phyloP scores from a whole-genome alignment of 805 yeast genomes.

The Candida ipomoeae region DNA sequence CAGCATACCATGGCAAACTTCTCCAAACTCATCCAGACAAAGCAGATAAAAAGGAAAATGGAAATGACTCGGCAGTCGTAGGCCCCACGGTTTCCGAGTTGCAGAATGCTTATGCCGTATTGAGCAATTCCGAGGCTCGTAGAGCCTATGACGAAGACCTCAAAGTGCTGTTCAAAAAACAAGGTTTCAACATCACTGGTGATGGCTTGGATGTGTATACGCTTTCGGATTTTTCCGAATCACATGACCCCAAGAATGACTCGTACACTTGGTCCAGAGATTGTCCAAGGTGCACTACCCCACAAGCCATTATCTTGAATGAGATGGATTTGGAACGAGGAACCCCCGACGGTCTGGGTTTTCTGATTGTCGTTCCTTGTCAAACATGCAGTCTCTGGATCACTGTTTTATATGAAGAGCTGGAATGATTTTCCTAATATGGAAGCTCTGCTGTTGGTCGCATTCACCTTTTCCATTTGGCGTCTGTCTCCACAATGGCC shows the following conservation, averaged over 20 bases:
- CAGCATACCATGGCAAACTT: slow-evolving; percentile 60
- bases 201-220: slow-evolving; percentile 69
- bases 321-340: slow-evolving; percentile 61
- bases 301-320: slow-evolving; percentile 50
- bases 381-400: slow-evolving; percentile 83
- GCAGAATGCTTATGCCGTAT: slow-evolving; percentile 59
- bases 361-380: slow-evolving; percentile 75
- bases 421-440: background rate
- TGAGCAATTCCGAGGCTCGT: slow-evolving; percentile 41
- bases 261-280: slow-evolving; percentile 37
- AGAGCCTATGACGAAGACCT: slow-evolving; percentile 51
- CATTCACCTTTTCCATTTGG: slow-evolving; percentile 24
- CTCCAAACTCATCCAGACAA: slow-evolving; percentile 82
- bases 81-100: slow-evolving; percentile 22
- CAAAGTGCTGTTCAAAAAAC: slow-evolving; percentile 25
- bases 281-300: slow-evolving; percentile 65
- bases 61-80: background rate
- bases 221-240: slow-evolving; percentile 56
- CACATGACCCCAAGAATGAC: slow-evolving; percentile 24
- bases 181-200: slow-evolving; percentile 45
- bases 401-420: slow-evolving; percentile 62
- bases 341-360: slow-evolving; percentile 47
- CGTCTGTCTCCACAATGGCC: slow-evolving; percentile 60
- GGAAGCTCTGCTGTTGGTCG: background rate
- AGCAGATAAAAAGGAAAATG: background rate